Evolutionary conservation across 2,329 filamentous ascomycete genomes (phyloP), one percentile per base, ranked within the genome.

Genomic region (Fusarium coicis): DNA sequence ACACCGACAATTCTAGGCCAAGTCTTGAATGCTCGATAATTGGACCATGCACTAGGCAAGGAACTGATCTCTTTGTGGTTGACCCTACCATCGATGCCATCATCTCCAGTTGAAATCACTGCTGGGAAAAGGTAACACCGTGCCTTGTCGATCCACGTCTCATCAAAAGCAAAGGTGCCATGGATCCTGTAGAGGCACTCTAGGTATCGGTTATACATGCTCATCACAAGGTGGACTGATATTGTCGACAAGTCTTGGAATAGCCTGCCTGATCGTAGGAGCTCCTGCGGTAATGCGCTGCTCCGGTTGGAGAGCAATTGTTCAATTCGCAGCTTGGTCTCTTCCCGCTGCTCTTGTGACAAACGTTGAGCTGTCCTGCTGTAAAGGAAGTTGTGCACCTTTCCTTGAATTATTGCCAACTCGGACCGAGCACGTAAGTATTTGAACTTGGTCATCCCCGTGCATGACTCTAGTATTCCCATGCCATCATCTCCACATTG

Each of bases 201-300:
- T 5, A 57, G 54, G 40, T 57, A 36, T 36, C 40, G 19, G 19
- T 57, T 57, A 7, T 47, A 36, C 30, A 57, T 36, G 5, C 47
- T 57, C 40, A 46, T 57, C 10, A 36, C 40, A 16, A 47, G 40
- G 10, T 57, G 54, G 16, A 47, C n/a, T 36, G 39, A 43, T 2
- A 46, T 21, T 23, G 28, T 16, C 7, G n/a, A 46, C n/a, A 57
- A 57, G 4, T 43, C 16, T n/a, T 43, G 39, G 18, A 46, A 34
- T 10, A 47, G 39, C 1, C 19, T 23, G 4, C 47, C n/a, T 34
- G 30, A 23, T 26, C n/a, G 10, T 8, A 46, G 0, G 1, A 36
- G 10, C 3, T 47, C 40, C 8, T 8, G n/a, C 1, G 40, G 40
- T 4, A 47, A 0, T 14, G 18, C n/a, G 0, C 19, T 34, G 1